These are phyloP conservation scores for Mercurialis annua DNA, from an alignment of 345 rosid genomes.

Conservation along the genomic window DNA sequence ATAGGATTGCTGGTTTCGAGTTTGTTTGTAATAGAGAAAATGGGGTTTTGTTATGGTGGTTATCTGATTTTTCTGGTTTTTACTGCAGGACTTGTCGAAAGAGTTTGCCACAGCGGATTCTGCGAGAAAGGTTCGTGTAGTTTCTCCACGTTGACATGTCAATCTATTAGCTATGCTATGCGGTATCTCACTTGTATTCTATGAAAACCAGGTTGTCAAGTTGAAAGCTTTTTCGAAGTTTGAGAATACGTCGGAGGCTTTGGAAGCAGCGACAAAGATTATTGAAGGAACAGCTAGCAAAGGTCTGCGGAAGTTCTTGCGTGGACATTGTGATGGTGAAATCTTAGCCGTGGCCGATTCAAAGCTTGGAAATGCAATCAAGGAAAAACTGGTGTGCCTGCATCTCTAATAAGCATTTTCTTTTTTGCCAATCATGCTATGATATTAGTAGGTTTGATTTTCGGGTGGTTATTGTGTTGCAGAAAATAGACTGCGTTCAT, in stretches of 20 bases:
- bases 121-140: slow-evolving; percentile 49
- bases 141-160: too few species aligned
- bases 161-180: background rate
- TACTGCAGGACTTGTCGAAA: slow-evolving; percentile 56
- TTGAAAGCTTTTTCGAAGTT: slow-evolving; percentile 82
- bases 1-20: background rate
- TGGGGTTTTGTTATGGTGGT: background rate
- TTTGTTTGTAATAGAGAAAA: background rate
- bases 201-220: slow-evolving; percentile 53
- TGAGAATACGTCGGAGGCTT: slow-evolving; percentile 87
- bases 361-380: slow-evolving; percentile 86
- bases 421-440: too few species aligned
- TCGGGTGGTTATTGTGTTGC: slow-evolving; percentile 21
- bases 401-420: background rate
- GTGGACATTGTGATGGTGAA: slow-evolving; percentile 65
- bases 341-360: slow-evolving; percentile 82
- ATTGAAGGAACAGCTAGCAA: slow-evolving; percentile 71
- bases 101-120: slow-evolving; percentile 56
- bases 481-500: slow-evolving; percentile 95
- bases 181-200: background rate
- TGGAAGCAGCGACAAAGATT: slow-evolving; percentile 66
- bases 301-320: slow-evolving; percentile 74
- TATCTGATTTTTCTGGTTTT: slow-evolving; percentile 4
- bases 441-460: too few species aligned
- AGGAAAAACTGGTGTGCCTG: slow-evolving; percentile 69